phyloP scores from a whole-genome alignment of 1,284 basidiomycete species.

The Naganishia cerealis region DNA sequence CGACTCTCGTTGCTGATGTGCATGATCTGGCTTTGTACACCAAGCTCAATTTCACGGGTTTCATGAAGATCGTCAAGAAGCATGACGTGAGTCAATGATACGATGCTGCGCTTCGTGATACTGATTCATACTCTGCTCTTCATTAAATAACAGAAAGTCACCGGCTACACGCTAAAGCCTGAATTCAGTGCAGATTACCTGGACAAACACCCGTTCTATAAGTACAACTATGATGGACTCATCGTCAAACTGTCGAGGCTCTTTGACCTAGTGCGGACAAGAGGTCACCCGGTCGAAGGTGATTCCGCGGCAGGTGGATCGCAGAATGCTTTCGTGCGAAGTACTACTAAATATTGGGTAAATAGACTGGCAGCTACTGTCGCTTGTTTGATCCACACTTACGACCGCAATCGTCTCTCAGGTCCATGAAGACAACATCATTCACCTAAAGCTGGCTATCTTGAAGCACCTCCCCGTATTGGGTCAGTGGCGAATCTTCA shows the following conservation, averaged over 20 bases:
- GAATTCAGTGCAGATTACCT: slow-evolving; percentile 83
- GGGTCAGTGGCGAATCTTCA: slow-evolving; percentile 58
- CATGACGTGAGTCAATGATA: slow-evolving; percentile 59
- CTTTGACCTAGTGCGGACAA: slow-evolving; percentile 91
- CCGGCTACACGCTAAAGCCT: slow-evolving; percentile 60
- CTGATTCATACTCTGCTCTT: neutral
- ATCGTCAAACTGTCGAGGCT: slow-evolving; percentile 95
- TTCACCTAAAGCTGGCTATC: slow-evolving; percentile 93
- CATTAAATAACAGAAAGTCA: slow-evolving; percentile 57
- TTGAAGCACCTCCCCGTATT: slow-evolving; percentile 88
- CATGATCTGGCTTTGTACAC: slow-evolving; percentile 94
- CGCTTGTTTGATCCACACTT: neutral
- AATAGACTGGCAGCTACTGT: slow-evolving; percentile 37
- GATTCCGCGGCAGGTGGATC: slow-evolving; percentile 90
- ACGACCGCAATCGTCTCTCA: slow-evolving; percentile 43
- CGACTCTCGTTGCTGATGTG: slow-evolving; percentile 93
- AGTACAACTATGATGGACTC: slow-evolving; percentile 70
- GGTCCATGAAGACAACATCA: slow-evolving; percentile 91
- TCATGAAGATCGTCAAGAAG: slow-evolving; percentile 99
- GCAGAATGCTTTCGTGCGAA: slow-evolving; percentile 94
- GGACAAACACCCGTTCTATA: slow-evolving; percentile 94
- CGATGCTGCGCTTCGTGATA: neutral
- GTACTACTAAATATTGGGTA: slow-evolving; percentile 99
- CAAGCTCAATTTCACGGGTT: slow-evolving; percentile 95
- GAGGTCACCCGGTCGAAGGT: slow-evolving; percentile 89